A percentile compares a stretch with the other conserved stretches of the same genome.
phyloP scores from a whole-genome alignment of 1,284 basidiomycete genomes.

The Golubevia pallescens region DNA sequence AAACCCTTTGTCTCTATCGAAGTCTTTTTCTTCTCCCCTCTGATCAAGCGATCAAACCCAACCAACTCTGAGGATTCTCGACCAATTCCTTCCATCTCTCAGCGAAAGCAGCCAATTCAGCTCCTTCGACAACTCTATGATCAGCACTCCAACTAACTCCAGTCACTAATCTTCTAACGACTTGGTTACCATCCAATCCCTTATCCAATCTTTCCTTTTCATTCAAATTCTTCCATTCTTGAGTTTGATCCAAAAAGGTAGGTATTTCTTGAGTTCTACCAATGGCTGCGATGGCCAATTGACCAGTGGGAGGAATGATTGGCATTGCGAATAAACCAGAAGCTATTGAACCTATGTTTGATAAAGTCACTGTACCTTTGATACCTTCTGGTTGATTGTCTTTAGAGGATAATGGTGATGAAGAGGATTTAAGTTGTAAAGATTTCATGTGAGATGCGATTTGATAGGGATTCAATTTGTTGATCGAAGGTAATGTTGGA shows the following conservation, averaged over 20 bases:
- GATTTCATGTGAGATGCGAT: conserved; percentile 65
- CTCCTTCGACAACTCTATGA: conserved; percentile 89
- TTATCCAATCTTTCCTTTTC: background rate
- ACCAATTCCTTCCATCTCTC: conserved; percentile 86
- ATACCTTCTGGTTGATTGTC: background rate
- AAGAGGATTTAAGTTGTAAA: conserved; percentile 11
- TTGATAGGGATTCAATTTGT: conserved; percentile 72
- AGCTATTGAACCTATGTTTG: conserved; percentile 68
- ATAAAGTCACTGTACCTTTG: conserved; percentile 76
- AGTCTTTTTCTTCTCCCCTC: too few species aligned
- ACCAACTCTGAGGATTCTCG: conserved; percentile 80
- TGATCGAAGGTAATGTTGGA: conserved; percentile 75
- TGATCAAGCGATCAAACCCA: too few species aligned
- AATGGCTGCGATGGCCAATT: conserved; percentile 87
- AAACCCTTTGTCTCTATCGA: too few species aligned
- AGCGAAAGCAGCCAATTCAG: conserved; percentile 87
- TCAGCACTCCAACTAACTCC: conserved; percentile 80
- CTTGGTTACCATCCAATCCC: too few species aligned
- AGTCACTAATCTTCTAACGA: too few species aligned
- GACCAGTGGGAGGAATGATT: conserved; percentile 83
- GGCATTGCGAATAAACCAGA: conserved; percentile 44
- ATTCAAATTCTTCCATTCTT: background rate
- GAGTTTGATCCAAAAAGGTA: conserved; percentile 31
- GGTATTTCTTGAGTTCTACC: conserved; percentile 66
- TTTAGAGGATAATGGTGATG: background rate